Evolutionary conservation across 495 filamentous ascomycete genomes (phyloP).

Genomic region (Xylaria palmicola): DNA sequence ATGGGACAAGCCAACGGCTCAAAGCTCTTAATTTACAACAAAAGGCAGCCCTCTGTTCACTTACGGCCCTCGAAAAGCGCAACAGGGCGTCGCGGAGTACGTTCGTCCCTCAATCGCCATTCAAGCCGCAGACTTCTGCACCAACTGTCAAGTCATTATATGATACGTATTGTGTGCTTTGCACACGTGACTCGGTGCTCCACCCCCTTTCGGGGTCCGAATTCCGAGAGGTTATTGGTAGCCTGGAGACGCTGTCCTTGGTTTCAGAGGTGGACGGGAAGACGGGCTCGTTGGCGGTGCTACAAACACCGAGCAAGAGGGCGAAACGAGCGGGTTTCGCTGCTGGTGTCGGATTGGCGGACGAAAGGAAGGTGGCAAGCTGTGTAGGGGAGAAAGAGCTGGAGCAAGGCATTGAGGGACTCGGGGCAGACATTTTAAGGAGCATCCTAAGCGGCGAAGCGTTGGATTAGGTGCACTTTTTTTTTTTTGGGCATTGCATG

Average conservation of each 20-base stretch:
- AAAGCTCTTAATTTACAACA: constrained; percentile 90
- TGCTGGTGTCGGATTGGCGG: constrained; percentile 36
- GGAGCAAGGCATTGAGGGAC: constrained; percentile 65
- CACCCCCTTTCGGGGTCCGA: constrained; percentile 85
- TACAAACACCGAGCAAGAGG: constrained; percentile 60
- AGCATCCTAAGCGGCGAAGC: constrained; percentile 54
- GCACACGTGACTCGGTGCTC: constrained; percentile 77
- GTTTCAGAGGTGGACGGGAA: constrained; percentile 75
- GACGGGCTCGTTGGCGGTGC: constrained; percentile 58
- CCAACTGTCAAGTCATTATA: constrained; percentile 79
- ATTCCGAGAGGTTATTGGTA: constrained; percentile 90
- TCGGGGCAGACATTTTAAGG: constrained; percentile 57
- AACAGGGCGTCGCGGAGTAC: constrained; percentile 43
- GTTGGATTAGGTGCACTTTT: constrained; percentile 34
- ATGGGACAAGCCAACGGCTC: constrained; percentile 78
- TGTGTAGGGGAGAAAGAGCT: constrained; percentile 79
- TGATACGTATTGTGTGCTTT: constrained; percentile 74
- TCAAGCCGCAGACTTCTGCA: constrained; percentile 41
- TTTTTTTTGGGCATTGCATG: constrained; percentile 27
- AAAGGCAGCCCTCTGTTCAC: constrained; percentile 88
- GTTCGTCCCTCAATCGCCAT: constrained; percentile 46
- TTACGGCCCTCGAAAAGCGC: constrained; percentile 75
- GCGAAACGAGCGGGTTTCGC: constrained; percentile 44
- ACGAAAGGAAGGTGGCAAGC: constrained; percentile 72
- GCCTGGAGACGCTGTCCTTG: constrained; percentile 79